Evolutionary conservation across 371 early-diverging fungal species (phyloP).

Genomic region (Mucor racemosus): DNA sequence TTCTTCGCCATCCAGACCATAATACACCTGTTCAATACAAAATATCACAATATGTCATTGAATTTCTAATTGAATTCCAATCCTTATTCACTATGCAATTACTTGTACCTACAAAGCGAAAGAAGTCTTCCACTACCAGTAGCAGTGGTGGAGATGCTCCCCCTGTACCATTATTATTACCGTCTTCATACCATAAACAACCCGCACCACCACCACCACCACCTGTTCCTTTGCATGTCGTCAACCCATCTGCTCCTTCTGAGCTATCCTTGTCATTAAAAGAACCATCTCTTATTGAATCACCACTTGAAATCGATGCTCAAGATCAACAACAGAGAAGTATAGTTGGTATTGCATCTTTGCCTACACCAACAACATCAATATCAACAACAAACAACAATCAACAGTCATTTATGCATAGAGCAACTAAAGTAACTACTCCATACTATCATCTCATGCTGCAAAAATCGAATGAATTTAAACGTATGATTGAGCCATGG

Average conservation of each 20-base stretch:
- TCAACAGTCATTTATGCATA: slow-evolving; percentile 8
- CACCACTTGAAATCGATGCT: slow-evolving; percentile 5
- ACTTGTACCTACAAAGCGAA: slow-evolving; percentile 1
- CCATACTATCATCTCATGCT: slow-evolving; percentile 3
- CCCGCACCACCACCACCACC: not conserved
- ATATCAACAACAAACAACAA: not conserved
- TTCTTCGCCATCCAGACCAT: slow-evolving; percentile 60
- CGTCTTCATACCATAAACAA: slow-evolving; percentile 13
- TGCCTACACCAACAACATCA: not conserved
- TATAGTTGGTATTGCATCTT: not conserved
- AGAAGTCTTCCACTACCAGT: not conserved
- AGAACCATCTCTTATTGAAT: slow-evolving; percentile 13
- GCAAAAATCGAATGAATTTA: slow-evolving; percentile 6
- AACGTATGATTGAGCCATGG: slow-evolving; percentile 10
- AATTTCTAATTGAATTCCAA: slow-evolving; percentile 59
- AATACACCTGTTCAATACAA: slow-evolving; percentile 62
- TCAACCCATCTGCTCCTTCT: slow-evolving; percentile 17
- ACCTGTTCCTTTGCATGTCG: slow-evolving; percentile 17
- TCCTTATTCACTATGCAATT: slow-evolving; percentile 46
- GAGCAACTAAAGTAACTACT: not conserved
- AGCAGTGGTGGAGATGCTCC: slow-evolving; percentile 12
- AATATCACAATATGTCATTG: slow-evolving; percentile 58
- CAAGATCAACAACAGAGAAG: not conserved
- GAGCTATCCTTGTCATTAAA: not conserved
- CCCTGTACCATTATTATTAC: slow-evolving; percentile 20